phyloP scores from a whole-genome alignment of 495 filamentous ascomycete genomes.

The Pyrenula massariospora region DNA sequence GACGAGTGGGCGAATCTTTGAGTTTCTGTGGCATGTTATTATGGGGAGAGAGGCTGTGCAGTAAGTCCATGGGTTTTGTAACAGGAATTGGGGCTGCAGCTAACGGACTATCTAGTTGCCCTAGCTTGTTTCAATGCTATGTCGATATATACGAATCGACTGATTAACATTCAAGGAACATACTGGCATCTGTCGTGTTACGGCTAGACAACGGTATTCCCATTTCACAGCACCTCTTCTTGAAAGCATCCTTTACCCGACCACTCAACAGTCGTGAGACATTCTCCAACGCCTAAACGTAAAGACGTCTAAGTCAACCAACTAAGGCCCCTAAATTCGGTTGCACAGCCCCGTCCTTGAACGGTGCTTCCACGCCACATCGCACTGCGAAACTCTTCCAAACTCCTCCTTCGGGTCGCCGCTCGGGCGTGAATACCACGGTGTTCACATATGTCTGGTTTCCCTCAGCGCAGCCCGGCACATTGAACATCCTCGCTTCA shows the following conservation, averaged over 20 bases:
- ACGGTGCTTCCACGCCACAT: background rate
- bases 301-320: too few relatives aligned
- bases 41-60: background rate
- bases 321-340: background rate
- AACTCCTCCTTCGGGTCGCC: background rate
- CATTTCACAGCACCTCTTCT: background rate
- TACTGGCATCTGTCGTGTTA: too few relatives aligned
- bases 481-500: background rate
- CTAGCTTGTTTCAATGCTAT: background rate
- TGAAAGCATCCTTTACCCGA: background rate
- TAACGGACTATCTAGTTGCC: background rate
- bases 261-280: background rate
- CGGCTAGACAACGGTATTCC: too few relatives aligned
- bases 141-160: background rate
- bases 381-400: background rate
- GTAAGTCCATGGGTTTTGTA: background rate
- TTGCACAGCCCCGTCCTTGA: background rate
- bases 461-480: background rate
- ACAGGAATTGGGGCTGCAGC: too few relatives aligned
- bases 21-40: conserved; percentile 54
- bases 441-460: background rate
- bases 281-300: background rate
- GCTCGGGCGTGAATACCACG: background rate
- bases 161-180: too few relatives aligned
- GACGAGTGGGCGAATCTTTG: conserved; percentile 51